A percentile compares a stretch with the other conserved stretches of the same genome.
Conservation (phyloP, 1,284 basidiomycete species). For the Sphaerobolus stellatus region DNA sequence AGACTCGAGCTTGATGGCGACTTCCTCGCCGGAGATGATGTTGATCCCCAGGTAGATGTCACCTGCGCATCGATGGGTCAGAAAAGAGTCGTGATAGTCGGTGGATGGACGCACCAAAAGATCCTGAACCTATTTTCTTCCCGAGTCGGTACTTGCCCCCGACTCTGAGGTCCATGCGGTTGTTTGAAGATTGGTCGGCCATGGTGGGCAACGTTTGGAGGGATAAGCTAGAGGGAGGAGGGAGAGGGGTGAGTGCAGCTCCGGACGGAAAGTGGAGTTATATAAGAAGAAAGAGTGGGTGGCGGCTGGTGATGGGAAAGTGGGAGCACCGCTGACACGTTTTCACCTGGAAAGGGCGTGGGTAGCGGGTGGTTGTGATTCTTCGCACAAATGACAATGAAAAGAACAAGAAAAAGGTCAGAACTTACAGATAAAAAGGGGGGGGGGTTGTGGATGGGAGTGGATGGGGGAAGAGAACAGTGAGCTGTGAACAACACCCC, state of each 20-base stretch:
- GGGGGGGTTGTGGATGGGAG: too few relatives aligned
- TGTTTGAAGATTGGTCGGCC: conserved; percentile 23
- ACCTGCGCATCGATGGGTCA: conserved; percentile 49
- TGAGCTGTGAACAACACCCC: too few relatives aligned
- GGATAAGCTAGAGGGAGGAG: background rate
- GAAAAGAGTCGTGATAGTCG: background rate
- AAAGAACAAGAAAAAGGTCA: too few relatives aligned
- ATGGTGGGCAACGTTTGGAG: conserved; percentile 15
- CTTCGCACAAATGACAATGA: too few relatives aligned
- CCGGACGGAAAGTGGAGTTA: too few relatives aligned
- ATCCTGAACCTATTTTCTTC: conserved; percentile 99
- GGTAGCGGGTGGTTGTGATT: too few relatives aligned
- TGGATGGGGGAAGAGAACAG: too few relatives aligned
- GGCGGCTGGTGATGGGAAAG: too few relatives aligned
- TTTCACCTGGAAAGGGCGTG: too few relatives aligned
- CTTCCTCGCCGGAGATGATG: conserved; percentile 99
- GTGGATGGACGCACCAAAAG: conserved; percentile 73
- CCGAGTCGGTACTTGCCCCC: conserved; percentile 99
- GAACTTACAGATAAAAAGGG: too few relatives aligned
- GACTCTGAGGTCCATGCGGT: conserved; percentile 83
- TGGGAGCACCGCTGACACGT: too few relatives aligned
- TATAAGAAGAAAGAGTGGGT: too few relatives aligned
- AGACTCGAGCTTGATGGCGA: conserved; percentile 99
- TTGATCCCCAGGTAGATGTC: conserved; percentile 99
- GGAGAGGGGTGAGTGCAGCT: conserved; percentile 6